Conservation (phyloP, 345 rosid species). For the Raphanus raphanistrum region DNA sequence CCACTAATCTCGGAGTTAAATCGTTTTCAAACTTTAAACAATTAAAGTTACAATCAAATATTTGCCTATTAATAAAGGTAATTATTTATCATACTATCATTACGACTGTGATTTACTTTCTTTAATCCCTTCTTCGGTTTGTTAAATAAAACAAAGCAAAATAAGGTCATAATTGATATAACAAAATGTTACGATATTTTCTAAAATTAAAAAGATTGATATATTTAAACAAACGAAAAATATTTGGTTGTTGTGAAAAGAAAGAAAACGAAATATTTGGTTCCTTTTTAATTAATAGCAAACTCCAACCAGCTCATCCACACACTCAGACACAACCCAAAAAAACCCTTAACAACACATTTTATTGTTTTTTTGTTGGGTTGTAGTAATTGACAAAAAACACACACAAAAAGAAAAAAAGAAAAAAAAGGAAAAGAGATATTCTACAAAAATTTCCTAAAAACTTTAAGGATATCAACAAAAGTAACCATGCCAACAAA, state of each 20-base stretch:
- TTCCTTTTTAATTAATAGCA: not conserved
- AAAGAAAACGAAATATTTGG: not conserved
- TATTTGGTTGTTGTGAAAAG: no score
- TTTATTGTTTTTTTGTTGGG: not conserved
- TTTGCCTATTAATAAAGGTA: not conserved
- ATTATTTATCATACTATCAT: not conserved
- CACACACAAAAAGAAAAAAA: not conserved
- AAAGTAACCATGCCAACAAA: conserved; percentile 85
- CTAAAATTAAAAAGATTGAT: not conserved
- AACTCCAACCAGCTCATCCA: not conserved
- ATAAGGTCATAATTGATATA: not conserved
- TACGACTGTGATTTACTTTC: not conserved
- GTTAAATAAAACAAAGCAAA: not conserved
- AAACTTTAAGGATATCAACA: conserved; percentile 58
- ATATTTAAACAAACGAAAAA: not conserved
- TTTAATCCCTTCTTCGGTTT: not conserved
- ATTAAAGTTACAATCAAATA: not conserved
- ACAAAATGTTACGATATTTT: not conserved
- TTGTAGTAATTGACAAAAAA: conserved; percentile 7
- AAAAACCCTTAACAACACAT: conserved; percentile 17
- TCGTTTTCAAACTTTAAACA: not conserved
- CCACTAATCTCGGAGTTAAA: conserved; percentile 2
- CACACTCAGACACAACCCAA: not conserved
- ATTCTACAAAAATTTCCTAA: conserved; percentile 55
- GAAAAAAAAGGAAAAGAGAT: not conserved